Evolutionary conservation across 495 filamentous ascomycete genomes (phyloP).

Genomic region (Aspergillus haitiensis): DNA sequence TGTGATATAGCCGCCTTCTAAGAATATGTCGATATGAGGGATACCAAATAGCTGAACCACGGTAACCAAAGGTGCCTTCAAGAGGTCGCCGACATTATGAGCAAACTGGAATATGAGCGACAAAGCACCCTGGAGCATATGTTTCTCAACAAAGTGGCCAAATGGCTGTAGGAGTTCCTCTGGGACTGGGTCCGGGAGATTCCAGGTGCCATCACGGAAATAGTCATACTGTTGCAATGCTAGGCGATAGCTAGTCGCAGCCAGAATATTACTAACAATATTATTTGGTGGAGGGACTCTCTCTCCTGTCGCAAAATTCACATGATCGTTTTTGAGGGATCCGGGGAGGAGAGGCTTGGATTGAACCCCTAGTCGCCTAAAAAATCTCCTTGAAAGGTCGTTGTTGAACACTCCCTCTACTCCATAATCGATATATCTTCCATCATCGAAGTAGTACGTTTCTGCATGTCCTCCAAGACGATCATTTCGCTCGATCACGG

Average conservation of each 20-base stretch:
- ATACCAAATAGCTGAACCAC: slow-evolving; percentile 31
- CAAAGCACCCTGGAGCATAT: slow-evolving; percentile 35
- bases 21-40: slow-evolving; percentile 22
- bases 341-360: slow-evolving; percentile 33
- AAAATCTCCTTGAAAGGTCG: slow-evolving; percentile 38
- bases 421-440: slow-evolving; percentile 46
- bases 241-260: slow-evolving; percentile 17
- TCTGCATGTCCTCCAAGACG: slow-evolving; percentile 50
- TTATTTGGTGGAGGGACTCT: slow-evolving; percentile 44
- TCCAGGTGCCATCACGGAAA: slow-evolving; percentile 37
- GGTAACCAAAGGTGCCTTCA: slow-evolving; percentile 30
- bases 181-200: slow-evolving; percentile 51
- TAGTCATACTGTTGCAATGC: slow-evolving; percentile 34
- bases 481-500: slow-evolving; percentile 46
- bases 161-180: slow-evolving; percentile 53
- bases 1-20: slow-evolving; percentile 26
- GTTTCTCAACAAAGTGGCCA: slow-evolving; percentile 48
- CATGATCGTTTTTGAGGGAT: slow-evolving; percentile 11
- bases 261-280: slow-evolving; percentile 39
- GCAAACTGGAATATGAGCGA: slow-evolving; percentile 29
- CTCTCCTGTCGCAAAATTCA: slow-evolving; percentile 43
- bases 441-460: slow-evolving; percentile 46
- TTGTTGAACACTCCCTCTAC: slow-evolving; percentile 43
- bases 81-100: slow-evolving; percentile 42
- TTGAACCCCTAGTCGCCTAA: slow-evolving; percentile 34